Evolutionary conservation across 164 flowering plant species (phyloP).

Genomic region (Liriodendron chinense): DNA sequence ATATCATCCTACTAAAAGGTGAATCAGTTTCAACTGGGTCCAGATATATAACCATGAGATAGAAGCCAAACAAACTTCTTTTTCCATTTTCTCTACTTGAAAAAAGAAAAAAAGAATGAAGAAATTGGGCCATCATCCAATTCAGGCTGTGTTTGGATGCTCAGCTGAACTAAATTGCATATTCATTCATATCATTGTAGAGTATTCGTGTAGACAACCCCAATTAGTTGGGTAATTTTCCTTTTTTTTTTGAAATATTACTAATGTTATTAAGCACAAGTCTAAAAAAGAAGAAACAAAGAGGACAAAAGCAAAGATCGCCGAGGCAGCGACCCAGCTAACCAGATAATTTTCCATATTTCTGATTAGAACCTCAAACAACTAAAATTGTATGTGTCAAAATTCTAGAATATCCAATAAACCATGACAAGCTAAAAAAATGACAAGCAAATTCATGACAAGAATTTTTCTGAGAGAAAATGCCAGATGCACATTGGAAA

Average conservation of each 20-base stretch:
- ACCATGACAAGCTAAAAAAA: not conserved
- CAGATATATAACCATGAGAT: not conserved
- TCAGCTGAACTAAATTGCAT: not conserved
- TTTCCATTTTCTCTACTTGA: not conserved
- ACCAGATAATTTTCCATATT: no score
- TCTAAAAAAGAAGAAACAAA: no score
- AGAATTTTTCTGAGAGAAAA: not conserved
- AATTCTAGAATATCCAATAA: no score
- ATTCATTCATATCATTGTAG: not conserved
- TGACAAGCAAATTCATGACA: not conserved
- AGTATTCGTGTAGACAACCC: not conserved
- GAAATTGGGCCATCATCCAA: not conserved
- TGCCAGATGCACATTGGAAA: not conserved
- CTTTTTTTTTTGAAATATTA: no score
- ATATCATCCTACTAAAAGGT: not conserved
- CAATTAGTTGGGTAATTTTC: no score
- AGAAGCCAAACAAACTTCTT: not conserved
- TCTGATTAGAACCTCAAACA: no score
- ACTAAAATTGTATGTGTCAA: no score
- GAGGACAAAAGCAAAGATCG: no score
- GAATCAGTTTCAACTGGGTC: not conserved
- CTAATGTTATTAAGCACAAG: no score
- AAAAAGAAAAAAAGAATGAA: not conserved
- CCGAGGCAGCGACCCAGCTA: no score
- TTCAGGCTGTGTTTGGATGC: not conserved